A percentile compares a stretch with the other conserved stretches of the same genome.
These are phyloP conservation scores for Pythium brachiatum DNA, from an alignment of 352 stramenopile species.

Conservation along the genomic window DNA sequence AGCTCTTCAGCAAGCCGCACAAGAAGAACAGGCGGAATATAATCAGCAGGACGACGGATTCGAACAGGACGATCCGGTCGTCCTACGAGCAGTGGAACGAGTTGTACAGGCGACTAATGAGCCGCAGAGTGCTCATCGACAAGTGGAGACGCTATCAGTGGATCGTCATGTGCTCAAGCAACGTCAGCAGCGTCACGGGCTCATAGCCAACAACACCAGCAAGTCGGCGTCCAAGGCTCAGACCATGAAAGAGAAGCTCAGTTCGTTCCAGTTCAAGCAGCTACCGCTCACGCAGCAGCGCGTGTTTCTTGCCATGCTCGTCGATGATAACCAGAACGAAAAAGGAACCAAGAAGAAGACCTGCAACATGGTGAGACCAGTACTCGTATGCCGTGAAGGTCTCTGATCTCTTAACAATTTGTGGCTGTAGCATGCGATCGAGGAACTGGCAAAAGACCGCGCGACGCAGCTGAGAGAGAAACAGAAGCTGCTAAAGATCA, in stretches of 20 bases:
- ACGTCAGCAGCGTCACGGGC: constrained; percentile 19
- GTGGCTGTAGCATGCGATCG: constrained; percentile 34
- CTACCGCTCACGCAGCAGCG: constrained; percentile 58
- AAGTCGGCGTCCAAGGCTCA: constrained; percentile 31
- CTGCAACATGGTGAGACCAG: constrained; percentile 32
- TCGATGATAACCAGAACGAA: constrained; percentile 19
- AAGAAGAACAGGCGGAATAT: constrained; percentile 38
- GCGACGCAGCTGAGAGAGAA: constrained; percentile 32
- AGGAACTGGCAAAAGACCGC: constrained; percentile 49
- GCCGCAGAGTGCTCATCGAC: neutral
- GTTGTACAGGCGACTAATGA: constrained; percentile 12
- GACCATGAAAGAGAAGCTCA: constrained; percentile 57
- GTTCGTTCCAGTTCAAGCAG: constrained; percentile 56
- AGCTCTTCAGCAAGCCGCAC: constrained; percentile 32
- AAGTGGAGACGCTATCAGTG: constrained; percentile 18
- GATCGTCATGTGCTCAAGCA: constrained; percentile 40
- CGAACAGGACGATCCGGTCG: constrained; percentile 36
- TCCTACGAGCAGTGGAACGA: constrained; percentile 24
- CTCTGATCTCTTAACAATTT: constrained; percentile 3
- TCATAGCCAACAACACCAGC: constrained; percentile 6
- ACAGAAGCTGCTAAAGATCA: constrained; percentile 23
- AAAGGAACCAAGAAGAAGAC: constrained; percentile 1
- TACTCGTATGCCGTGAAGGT: neutral
- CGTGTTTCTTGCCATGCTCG: constrained; percentile 59
- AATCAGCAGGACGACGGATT: constrained; percentile 43